phyloP scores from a whole-genome alignment of 129 eudicot species.

The Flaveria trinervia region DNA sequence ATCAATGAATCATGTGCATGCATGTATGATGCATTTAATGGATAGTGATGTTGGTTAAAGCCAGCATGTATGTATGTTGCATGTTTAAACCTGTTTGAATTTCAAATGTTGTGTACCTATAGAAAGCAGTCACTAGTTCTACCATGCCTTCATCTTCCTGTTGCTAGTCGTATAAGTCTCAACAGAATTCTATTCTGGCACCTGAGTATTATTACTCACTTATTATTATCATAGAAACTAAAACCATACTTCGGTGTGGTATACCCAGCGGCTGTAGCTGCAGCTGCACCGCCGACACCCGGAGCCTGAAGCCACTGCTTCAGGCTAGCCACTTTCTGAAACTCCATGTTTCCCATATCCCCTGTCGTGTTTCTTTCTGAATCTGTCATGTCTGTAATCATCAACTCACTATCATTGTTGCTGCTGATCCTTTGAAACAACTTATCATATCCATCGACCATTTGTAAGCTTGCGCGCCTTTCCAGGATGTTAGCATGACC shows the following conservation, averaged over 20 bases:
- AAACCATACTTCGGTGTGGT: neutral
- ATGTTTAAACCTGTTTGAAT: no score
- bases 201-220: neutral
- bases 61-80: no score
- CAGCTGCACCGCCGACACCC: neutral
- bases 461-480: slow-evolving; percentile 1
- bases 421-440: neutral
- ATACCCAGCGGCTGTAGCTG: neutral
- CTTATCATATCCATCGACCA: neutral
- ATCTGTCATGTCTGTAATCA: neutral
- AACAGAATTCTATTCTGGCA: slow-evolving; percentile 1
- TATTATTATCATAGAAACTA: slow-evolving; percentile 21
- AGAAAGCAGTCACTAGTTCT: neutral
- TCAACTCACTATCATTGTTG: no score
- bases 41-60: no score
- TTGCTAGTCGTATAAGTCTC: neutral
- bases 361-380: neutral
- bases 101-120: no score
- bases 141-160: slow-evolving; percentile 1
- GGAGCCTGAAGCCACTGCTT: slow-evolving; percentile 25
- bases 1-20: neutral
- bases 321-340: slow-evolving; percentile 22
- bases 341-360: slow-evolving; percentile 12
- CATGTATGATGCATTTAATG: neutral
- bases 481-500: slow-evolving; percentile 8